phyloP scores from a whole-genome alignment of 2,329 filamentous ascomycete species.

The Penicillium sp. region DNA sequence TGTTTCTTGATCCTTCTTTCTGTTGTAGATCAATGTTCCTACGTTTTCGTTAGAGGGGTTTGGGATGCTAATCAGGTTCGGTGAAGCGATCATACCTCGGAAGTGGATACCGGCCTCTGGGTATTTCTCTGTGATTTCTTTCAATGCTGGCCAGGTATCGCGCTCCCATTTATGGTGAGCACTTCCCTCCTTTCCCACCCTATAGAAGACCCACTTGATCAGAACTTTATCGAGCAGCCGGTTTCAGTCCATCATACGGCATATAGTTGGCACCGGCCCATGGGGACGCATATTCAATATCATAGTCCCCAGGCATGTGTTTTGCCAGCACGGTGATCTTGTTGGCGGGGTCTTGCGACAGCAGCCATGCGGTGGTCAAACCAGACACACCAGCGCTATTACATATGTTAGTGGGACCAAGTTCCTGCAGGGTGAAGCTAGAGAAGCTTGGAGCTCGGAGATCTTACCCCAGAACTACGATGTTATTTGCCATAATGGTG shows the following conservation, averaged over 20 bases:
- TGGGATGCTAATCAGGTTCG: neutral
- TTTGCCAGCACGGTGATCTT: slow-evolving; percentile 73
- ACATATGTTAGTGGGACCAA: slow-evolving; percentile 4
- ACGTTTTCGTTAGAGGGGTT: neutral
- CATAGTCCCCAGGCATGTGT: slow-evolving; percentile 91
- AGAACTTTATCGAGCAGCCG: slow-evolving; percentile 1
- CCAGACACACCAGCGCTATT: slow-evolving; percentile 63
- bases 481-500: slow-evolving; percentile 34
- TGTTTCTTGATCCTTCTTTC: slow-evolving; percentile 61
- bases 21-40: slow-evolving; percentile 56
- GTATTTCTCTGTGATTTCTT: slow-evolving; percentile 58
- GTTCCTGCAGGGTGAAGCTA: slow-evolving; percentile 1
- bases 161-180: slow-evolving; percentile 54
- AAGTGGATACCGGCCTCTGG: slow-evolving; percentile 80
- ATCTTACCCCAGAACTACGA: slow-evolving; percentile 40
- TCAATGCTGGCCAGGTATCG: slow-evolving; percentile 63
- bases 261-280: slow-evolving; percentile 83
- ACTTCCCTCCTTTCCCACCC: slow-evolving; percentile 39
- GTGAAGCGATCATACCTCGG: slow-evolving; percentile 51
- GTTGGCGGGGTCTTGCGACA: slow-evolving; percentile 56
- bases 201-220: slow-evolving; percentile 14
- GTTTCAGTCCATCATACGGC: slow-evolving; percentile 53
- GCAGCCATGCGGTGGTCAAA: slow-evolving; percentile 61
- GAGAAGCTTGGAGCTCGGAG: neutral
- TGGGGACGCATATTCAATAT: slow-evolving; percentile 84